Conservation (phyloP, 2,329 filamentous ascomycete genomes). For the Arthrobotrys sphaeroides region DNA sequence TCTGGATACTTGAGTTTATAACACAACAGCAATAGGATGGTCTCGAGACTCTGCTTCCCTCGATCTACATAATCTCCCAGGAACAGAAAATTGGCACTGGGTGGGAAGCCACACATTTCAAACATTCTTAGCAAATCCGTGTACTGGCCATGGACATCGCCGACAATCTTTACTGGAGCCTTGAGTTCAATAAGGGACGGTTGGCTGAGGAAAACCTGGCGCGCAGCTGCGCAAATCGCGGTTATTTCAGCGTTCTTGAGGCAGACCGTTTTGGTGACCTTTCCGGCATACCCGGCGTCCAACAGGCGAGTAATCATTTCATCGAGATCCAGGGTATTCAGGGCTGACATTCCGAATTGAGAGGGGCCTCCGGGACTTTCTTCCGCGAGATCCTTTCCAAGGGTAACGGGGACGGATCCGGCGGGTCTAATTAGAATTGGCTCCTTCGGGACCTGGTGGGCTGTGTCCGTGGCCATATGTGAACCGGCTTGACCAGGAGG, state of each 20-base stretch:
- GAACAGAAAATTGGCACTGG: slow-evolving; percentile 90
- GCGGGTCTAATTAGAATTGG: slow-evolving; percentile 89
- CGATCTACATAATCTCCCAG: slow-evolving; percentile 96
- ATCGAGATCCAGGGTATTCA: slow-evolving; percentile 92
- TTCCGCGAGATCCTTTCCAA: slow-evolving; percentile 64
- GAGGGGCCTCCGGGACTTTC: slow-evolving; percentile 65
- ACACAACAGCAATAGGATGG: slow-evolving; percentile 88
- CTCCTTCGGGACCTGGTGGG: slow-evolving; percentile 77
- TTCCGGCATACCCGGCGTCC: slow-evolving; percentile 93
- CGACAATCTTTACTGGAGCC: slow-evolving; percentile 96
- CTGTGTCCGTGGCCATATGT: slow-evolving; percentile 65
- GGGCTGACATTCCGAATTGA: slow-evolving; percentile 81
- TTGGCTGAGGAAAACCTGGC: slow-evolving; percentile 89
- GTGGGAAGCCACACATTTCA: slow-evolving; percentile 97
- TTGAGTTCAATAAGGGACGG: slow-evolving; percentile 90
- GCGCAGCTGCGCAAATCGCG: slow-evolving; percentile 87
- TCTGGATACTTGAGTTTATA: slow-evolving; percentile 98
- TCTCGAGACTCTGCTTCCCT: slow-evolving; percentile 94
- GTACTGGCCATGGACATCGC: slow-evolving; percentile 96
- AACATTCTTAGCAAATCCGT: slow-evolving; percentile 96
- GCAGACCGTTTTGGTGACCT: slow-evolving; percentile 96
- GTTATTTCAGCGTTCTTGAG: slow-evolving; percentile 97
- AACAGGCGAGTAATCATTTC: slow-evolving; percentile 95
- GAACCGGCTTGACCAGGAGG: slow-evolving; percentile 76
- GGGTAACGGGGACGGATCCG: slow-evolving; percentile 73